A percentile compares a stretch with the other conserved stretches of the same genome.
Evolutionary conservation across 2,329 filamentous ascomycete genomes (phyloP).

Genomic region (Clathrospora elynae): DNA sequence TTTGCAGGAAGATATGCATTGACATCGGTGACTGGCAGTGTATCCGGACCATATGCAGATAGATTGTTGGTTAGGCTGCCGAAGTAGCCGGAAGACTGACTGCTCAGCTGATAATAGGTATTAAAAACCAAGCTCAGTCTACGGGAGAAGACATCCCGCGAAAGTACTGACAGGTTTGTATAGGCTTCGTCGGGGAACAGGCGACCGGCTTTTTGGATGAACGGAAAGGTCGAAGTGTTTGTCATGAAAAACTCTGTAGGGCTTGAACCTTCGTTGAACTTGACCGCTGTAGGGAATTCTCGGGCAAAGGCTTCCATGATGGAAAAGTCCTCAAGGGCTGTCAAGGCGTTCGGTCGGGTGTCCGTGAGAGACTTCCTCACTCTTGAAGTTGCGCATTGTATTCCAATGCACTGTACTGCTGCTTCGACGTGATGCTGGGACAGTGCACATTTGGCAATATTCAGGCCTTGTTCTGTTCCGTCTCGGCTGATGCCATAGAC

Average conservation of each 20-base stretch:
- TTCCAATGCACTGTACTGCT: slow-evolving; percentile 18
- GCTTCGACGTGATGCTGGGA: slow-evolving; percentile 33
- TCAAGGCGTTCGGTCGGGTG: slow-evolving; percentile 14
- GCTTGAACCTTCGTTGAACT: slow-evolving; percentile 18
- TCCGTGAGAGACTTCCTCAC: slow-evolving; percentile 28
- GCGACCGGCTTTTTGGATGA: slow-evolving; percentile 17
- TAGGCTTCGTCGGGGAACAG: slow-evolving; percentile 2
- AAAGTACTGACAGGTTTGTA: slow-evolving; percentile 20
- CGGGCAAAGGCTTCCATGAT: slow-evolving; percentile 11
- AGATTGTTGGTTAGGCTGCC: slow-evolving; percentile 29
- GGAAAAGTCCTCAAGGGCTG: slow-evolving; percentile 23
- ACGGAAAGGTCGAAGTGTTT: slow-evolving; percentile 29
- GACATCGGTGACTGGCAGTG: slow-evolving; percentile 26
- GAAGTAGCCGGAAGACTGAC: slow-evolving; percentile 31
- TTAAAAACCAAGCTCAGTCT: slow-evolving; percentile 34
- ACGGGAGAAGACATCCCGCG: slow-evolving; percentile 23
- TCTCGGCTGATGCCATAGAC: slow-evolving; percentile 9
- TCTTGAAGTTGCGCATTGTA: slow-evolving; percentile 17
- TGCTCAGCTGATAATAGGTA: slow-evolving; percentile 41
- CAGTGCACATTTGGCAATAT: slow-evolving; percentile 28
- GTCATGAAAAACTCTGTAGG: slow-evolving; percentile 31
- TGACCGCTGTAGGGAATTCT: slow-evolving; percentile 24
- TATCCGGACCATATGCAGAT: slow-evolving; percentile 35
- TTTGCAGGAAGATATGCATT: slow-evolving; percentile 31
- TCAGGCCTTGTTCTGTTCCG: slow-evolving; percentile 11